Evolutionary conservation across 106 monocot genomes (phyloP).

Genomic region (Apostasia ramifera): DNA sequence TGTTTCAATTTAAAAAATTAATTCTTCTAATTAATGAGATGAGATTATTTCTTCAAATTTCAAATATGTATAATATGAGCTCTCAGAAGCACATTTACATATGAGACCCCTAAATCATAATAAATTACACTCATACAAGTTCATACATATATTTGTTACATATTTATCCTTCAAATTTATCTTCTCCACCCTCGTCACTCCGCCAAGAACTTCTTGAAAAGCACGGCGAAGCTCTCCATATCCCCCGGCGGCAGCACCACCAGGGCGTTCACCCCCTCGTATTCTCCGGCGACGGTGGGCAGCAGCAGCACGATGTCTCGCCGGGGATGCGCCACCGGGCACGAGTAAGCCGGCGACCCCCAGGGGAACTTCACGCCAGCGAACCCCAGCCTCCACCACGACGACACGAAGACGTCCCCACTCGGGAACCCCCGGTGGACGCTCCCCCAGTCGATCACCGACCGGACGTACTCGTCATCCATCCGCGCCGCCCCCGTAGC

Average conservation of each 20-base stretch:
- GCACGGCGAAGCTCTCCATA: constrained; percentile 22
- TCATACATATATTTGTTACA: too few species aligned
- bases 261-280: constrained; percentile 27
- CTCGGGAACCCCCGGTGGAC: constrained; percentile 23
- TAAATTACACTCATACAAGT: too few species aligned
- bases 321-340: constrained; percentile 27
- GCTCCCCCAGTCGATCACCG: constrained; percentile 46
- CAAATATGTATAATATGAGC: too few species aligned
- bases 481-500: constrained; percentile 19
- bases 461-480: constrained; percentile 36
- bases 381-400: constrained; percentile 55
- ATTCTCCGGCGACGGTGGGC: constrained; percentile 12
- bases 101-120: too few species aligned
- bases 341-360: constrained; percentile 32
- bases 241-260: constrained; percentile 23
- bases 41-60: too few species aligned
- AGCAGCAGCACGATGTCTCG: constrained; percentile 36
- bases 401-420: constrained; percentile 41
- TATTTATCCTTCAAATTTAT: too few species aligned
- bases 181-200: too few species aligned
- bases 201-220: constrained; percentile 25
- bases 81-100: too few species aligned
- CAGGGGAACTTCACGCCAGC: constrained; percentile 39
- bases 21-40: too few species aligned
- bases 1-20: too few species aligned